Evolutionary conservation across 495 filamentous ascomycete genomes (phyloP).

Genomic region (Trichoderma orchidacearum): DNA sequence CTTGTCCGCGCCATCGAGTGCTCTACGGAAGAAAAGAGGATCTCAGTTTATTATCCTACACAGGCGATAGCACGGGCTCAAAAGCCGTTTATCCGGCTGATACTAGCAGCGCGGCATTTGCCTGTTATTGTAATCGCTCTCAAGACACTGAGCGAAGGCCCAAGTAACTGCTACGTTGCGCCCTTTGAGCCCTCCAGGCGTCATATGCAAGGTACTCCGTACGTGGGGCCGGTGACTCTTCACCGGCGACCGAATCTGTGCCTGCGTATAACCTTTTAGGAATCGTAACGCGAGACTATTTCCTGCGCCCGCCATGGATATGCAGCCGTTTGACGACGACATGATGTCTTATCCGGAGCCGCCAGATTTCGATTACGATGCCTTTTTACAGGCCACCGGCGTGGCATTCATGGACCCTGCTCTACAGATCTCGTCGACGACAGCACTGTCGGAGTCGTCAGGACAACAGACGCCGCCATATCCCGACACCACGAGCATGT

Average conservation of each 20-base stretch:
- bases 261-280: not conserved
- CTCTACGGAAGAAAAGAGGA: no score
- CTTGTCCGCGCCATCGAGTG: no score
- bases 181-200: not conserved
- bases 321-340: not conserved
- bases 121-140: no score
- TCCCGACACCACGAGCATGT: not conserved
- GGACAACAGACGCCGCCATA: not conserved
- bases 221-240: not conserved
- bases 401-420: conserved; percentile 15
- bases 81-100: no score
- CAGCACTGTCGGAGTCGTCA: conserved; percentile 1
- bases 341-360: conserved; percentile 1
- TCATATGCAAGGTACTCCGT: not conserved
- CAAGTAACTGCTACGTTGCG: not conserved
- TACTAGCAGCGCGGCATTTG: no score
- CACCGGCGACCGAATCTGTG: not conserved
- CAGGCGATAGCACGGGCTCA: no score
- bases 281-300: not conserved
- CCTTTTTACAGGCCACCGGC: conserved; percentile 19
- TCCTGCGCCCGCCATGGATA: not conserved
- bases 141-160: not conserved
- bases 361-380: conserved; percentile 15
- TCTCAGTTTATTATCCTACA: no score
- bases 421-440: conserved; percentile 2